Conservation (phyloP, 192 early-diverging fungal genomes). For the Chytriomyces sp. region DNA sequence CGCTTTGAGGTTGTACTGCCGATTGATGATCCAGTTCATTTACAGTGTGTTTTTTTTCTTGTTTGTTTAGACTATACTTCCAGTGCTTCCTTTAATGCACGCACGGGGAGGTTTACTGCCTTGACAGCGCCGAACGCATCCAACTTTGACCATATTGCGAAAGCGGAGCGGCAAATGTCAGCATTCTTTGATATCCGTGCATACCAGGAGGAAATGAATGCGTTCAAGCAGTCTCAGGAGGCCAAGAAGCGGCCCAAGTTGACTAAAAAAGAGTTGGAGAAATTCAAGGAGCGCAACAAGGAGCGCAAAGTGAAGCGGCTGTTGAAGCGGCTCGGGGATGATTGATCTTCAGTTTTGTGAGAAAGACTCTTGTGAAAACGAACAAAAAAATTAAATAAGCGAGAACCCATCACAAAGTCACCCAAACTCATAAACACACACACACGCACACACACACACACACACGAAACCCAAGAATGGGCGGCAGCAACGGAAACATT, state of each 20-base stretch:
- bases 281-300: slow-evolving; percentile 37
- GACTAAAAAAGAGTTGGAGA: slow-evolving; percentile 36
- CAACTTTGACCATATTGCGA: slow-evolving; percentile 32
- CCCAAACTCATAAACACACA: no score
- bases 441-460: not conserved
- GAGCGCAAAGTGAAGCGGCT: slow-evolving; percentile 31
- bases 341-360: not conserved
- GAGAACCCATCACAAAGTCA: no score
- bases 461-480: not conserved
- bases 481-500: not conserved
- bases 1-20: not conserved
- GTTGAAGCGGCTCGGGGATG: slow-evolving; percentile 29
- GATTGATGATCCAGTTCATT: not conserved
- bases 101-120: slow-evolving; percentile 26
- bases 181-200: slow-evolving; percentile 30
- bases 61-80: slow-evolving; percentile 27
- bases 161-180: slow-evolving; percentile 39
- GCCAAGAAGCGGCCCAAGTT: slow-evolving; percentile 2
- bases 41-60: not conserved
- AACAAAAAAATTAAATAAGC: no score
- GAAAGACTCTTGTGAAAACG: no score
- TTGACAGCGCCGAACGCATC: not conserved
- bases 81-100: slow-evolving; percentile 30
- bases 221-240: not conserved
- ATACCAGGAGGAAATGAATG: slow-evolving; percentile 31